Evolutionary conservation across 129 eudicot genomes (phyloP).

Genomic region (Tagetes patula): DNA sequence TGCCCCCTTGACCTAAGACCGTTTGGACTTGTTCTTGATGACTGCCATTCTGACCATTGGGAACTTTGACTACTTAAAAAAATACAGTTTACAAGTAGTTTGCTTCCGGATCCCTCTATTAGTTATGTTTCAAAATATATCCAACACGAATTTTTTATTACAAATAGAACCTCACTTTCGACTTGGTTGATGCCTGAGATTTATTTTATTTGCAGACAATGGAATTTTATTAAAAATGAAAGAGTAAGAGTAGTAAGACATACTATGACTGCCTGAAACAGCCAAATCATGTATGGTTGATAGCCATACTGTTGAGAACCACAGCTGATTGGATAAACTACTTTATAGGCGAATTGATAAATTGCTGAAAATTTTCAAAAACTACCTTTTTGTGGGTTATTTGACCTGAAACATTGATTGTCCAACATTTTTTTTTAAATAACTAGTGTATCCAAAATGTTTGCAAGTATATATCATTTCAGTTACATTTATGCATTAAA

Average conservation of each 20-base stretch:
- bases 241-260: background rate
- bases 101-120: background rate
- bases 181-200: background rate
- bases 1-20: background rate
- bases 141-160: background rate
- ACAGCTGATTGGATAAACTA: background rate
- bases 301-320: background rate
- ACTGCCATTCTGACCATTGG: background rate
- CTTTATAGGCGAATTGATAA: background rate
- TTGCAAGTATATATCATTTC: background rate
- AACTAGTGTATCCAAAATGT: background rate
- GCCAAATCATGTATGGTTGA: background rate
- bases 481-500: background rate
- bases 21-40: background rate
- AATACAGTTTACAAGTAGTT: background rate
- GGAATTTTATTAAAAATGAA: background rate
- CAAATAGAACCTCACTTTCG: background rate
- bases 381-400: background rate
- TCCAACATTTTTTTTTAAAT: background rate
- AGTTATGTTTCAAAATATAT: background rate
- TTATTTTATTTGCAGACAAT: background rate
- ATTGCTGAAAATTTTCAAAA: background rate
- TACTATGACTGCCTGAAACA: background rate
- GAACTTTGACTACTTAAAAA: background rate
- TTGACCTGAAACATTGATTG: background rate